Conservation (phyloP, 169 alveolate genomes). For the Babesia divergens region DNA sequence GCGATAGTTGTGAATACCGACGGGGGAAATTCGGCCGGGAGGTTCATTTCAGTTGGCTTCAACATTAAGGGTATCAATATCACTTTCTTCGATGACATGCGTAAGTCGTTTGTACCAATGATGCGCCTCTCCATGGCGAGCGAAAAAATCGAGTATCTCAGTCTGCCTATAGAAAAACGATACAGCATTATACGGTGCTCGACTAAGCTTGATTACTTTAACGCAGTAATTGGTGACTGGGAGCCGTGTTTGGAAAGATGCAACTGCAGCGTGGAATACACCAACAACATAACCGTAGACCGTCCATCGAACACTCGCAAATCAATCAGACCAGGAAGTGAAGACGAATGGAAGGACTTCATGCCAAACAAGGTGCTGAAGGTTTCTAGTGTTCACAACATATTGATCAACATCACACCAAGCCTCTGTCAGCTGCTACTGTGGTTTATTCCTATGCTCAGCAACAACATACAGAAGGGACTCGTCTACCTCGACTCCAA, state of each 20-base stretch:
- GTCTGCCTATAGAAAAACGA: constrained; percentile 59
- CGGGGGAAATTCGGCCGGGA: constrained; percentile 33
- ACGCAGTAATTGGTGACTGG: constrained; percentile 80
- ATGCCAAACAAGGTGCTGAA: constrained; percentile 72
- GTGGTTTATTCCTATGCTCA: constrained; percentile 76
- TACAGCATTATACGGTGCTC: constrained; percentile 53
- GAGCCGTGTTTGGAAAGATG: constrained; percentile 78
- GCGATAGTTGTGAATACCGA: constrained; percentile 2
- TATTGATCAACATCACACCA: constrained; percentile 81
- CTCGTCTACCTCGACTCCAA: constrained; percentile 21
- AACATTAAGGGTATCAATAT: constrained; percentile 73
- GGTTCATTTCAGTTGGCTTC: constrained; percentile 59
- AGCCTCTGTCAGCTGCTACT: constrained; percentile 76
- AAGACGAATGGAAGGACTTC: constrained; percentile 70
- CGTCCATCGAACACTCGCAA: constrained; percentile 19
- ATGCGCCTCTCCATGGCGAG: constrained; percentile 69
- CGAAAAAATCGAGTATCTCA: constrained; percentile 40
- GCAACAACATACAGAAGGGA: constrained; percentile 49
- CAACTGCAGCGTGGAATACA: constrained; percentile 53
- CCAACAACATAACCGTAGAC: constrained; percentile 38
- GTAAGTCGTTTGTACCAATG: constrained; percentile 78
- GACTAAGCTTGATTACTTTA: constrained; percentile 71
- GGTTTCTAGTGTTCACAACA: constrained; percentile 68
- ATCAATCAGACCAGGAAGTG: constrained; percentile 54
- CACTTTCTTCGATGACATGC: constrained; percentile 76